Evolutionary conservation across 108 stramenopile genomes (phyloP), one percentile per base, ranked within the genome.

Genomic region (Chaetoceros muelleri): DNA sequence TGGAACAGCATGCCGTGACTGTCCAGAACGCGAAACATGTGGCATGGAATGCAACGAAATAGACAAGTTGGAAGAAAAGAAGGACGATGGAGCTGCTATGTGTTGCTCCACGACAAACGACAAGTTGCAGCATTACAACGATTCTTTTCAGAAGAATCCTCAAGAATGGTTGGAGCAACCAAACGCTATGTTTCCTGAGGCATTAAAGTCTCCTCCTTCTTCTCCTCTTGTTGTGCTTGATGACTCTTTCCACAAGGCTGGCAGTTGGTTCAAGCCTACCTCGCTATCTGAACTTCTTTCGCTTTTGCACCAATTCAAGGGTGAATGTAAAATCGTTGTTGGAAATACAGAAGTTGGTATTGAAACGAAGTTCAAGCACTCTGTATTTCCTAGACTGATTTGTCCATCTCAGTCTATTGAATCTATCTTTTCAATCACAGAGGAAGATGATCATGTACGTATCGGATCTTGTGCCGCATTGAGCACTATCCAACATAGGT

Each of bases 291-390:
- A 80, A 46, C 57, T 97, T 26, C 74, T 97, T 2, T 58, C 52
- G 34, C 60, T 94, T 18, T 75, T 93, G 63, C 71, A 82, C n/a
- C 73, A 74, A 28, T 79, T 77, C 49, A 54, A 44, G 10, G 72
- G 81, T 44, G 82, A 76, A 30, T 72, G 87, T 57, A 92, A 87
- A 61, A 76, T 96, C 61, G 88, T 96, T 22, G 87, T 89, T 20
- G 96, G 96, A 7, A 97, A 97, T 61, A 97, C 94, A 0, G 93
- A 95, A 74, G 94, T 96, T 50, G 90, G 91, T 7, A 89, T 89
- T 65, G 88, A 90, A 57, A 84, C 81, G 5, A 78, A 74, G 57
- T 91, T 91, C 81, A 91, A 87, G 71, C 73, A 83, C 46, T 70
- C 83, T 3, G 61, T 73, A 0, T 87, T 84, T 56, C 79, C 77